Evolutionary conservation across 495 filamentous ascomycete species (phyloP).

Genomic region (Podospora fimiseda): DNA sequence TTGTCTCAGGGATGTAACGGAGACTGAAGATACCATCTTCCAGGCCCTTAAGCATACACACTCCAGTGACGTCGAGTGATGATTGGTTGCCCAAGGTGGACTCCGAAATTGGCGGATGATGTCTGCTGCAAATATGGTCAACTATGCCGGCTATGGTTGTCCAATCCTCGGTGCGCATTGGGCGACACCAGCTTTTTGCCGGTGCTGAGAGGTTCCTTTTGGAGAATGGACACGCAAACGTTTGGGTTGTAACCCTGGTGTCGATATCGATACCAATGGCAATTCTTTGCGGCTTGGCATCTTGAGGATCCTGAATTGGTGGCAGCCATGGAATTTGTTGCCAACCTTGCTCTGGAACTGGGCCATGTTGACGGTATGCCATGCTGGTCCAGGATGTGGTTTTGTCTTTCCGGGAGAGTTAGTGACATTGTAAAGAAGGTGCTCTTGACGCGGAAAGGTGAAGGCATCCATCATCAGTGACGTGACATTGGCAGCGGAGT

Average conservation of each 20-base stretch:
- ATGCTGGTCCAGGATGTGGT: too few species aligned
- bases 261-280: too few species aligned
- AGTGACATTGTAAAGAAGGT: too few species aligned
- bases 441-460: too few species aligned
- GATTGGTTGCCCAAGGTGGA: too few species aligned
- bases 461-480: not conserved
- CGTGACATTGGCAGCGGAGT: too few species aligned
- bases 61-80: not conserved
- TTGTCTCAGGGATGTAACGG: not conserved
- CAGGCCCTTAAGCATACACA: not conserved
- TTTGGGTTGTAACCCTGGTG: too few species aligned
- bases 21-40: not conserved
- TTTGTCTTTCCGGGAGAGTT: too few species aligned
- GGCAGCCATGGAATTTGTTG: not conserved
- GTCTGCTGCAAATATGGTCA: not conserved
- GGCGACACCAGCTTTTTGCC: not conserved
- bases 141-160: not conserved
- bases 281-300: too few species aligned
- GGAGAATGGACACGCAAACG: not conserved
- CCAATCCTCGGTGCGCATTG: not conserved
- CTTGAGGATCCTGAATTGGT: not conserved
- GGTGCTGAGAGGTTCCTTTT: not conserved
- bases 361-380: too few species aligned
- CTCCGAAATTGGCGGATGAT: not conserved
- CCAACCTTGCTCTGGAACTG: too few species aligned